These are phyloP conservation scores for Chytriomyces hyalinus DNA, from an alignment of 192 early-diverging fungal genomes.

Conservation along the genomic window DNA sequence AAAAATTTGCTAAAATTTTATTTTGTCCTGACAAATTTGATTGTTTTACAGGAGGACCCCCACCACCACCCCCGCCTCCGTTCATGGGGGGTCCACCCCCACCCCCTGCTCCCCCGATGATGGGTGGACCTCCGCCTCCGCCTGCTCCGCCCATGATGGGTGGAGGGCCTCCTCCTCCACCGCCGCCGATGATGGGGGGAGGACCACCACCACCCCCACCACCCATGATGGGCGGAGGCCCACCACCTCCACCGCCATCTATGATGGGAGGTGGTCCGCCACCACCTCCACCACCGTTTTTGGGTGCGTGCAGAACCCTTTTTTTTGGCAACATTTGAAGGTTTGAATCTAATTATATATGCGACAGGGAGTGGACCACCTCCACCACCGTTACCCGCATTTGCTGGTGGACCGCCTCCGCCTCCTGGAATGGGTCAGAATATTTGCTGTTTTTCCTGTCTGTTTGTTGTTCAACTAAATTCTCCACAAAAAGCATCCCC, in stretches of 20 bases:
- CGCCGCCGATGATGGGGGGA: conserved; percentile 33
- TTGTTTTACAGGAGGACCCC: conserved; percentile 3
- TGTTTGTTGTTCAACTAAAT: not conserved
- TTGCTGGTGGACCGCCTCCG: not conserved
- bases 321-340: no score
- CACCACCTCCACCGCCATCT: not conserved
- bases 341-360: no score
- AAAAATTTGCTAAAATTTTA: not conserved
- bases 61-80: conserved; percentile 48
- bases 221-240: conserved; percentile 28
- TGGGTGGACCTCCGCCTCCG: conserved; percentile 21
- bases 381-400: conserved; percentile 17
- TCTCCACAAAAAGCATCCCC: not conserved
- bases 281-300: conserved; percentile 4
- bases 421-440: not conserved
- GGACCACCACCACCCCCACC: conserved; percentile 36
- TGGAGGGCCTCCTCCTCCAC: conserved; percentile 42
- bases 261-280: no score
- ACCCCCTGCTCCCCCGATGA: conserved; percentile 43
- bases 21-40: not conserved
- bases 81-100: conserved; percentile 42
- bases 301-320: not conserved
- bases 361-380: conserved; percentile 31
- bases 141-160: conserved; percentile 39
- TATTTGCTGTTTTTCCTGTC: not conserved